Conservation (phyloP, 768 basidiomycete species). For the Tylopilus subfusipes region DNA sequence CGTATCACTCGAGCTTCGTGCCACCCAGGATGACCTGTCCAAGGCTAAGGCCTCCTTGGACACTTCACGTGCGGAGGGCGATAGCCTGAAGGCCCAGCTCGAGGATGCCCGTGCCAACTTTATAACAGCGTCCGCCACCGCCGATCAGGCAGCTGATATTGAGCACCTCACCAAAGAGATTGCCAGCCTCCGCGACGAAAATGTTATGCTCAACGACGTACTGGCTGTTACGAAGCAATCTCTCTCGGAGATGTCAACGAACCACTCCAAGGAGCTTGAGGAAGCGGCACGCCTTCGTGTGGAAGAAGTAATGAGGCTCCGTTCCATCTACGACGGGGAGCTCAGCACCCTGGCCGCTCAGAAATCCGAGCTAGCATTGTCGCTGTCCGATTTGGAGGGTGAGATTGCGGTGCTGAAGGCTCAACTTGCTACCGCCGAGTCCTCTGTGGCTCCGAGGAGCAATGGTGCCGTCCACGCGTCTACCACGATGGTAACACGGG, state of each 20-base stretch:
- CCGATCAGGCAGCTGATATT: constrained; percentile 53
- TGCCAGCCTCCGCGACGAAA: constrained; percentile 63
- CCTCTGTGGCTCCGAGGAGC: constrained; percentile 47
- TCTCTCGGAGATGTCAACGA: constrained; percentile 63
- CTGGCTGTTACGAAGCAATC: constrained; percentile 68
- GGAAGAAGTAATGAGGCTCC: constrained; percentile 66
- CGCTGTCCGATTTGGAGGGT: constrained; percentile 72
- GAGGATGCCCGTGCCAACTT: constrained; percentile 55
- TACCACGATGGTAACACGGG: constrained; percentile 55
- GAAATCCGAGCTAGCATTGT: constrained; percentile 59
- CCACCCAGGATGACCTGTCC: constrained; percentile 76
- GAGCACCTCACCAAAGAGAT: constrained; percentile 57
- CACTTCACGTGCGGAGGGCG: constrained; percentile 50
- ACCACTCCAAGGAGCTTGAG: constrained; percentile 71
- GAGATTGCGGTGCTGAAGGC: constrained; percentile 68
- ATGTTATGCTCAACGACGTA: constrained; percentile 60
- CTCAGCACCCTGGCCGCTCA: constrained; percentile 50
- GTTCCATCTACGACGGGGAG: constrained; percentile 58
- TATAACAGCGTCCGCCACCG: constrained; percentile 38
- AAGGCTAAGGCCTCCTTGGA: constrained; percentile 67
- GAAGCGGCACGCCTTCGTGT: constrained; percentile 66
- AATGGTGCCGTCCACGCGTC: constrained; percentile 45
- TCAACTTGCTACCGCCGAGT: constrained; percentile 44
- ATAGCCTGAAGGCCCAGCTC: constrained; percentile 56
- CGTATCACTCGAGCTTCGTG: constrained; percentile 71